A percentile compares a stretch with the other conserved stretches of the same genome.
Evolutionary conservation across 177 flowering plant species (phyloP).

Genomic region (Tripterygium wilfordii): DNA sequence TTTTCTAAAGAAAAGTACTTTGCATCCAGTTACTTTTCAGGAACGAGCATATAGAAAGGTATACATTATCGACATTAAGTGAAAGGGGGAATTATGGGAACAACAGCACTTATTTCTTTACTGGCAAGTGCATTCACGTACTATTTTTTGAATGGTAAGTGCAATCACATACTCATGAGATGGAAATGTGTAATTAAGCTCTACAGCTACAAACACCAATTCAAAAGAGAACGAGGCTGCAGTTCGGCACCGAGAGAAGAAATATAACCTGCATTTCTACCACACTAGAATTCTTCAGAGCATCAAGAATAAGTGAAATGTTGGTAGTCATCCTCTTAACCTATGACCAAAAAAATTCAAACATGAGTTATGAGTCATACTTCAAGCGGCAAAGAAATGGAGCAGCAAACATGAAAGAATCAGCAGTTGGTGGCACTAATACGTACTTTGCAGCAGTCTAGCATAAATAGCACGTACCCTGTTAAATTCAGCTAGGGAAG

Average conservation of each 20-base stretch:
- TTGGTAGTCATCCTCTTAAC: conserved; percentile 73
- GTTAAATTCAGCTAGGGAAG: conserved; percentile 70
- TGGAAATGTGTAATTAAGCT: too few species aligned
- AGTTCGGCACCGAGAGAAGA: conserved; percentile 1
- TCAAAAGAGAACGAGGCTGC: too few species aligned
- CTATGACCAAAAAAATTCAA: conserved; percentile 25
- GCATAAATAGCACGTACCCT: conserved; percentile 45
- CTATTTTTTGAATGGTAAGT: too few species aligned
- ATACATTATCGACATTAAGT: too few species aligned
- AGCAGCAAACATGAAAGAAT: not conserved
- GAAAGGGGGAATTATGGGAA: too few species aligned
- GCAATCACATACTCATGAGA: too few species aligned
- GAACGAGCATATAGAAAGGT: too few species aligned
- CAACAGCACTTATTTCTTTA: too few species aligned
- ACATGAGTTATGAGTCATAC: not conserved
- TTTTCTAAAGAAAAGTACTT: too few species aligned
- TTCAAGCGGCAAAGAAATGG: not conserved
- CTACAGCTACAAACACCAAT: too few species aligned
- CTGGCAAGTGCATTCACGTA: too few species aligned
- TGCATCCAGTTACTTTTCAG: too few species aligned
- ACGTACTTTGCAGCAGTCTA: not conserved
- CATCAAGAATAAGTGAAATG: conserved; percentile 64
- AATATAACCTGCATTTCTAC: conserved; percentile 78
- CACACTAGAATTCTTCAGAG: conserved; percentile 50
- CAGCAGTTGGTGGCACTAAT: not conserved